Percentiles rank a stretch among this genome's conserved stretches.
These are phyloP conservation scores for Pseudocercospora musae DNA, from an alignment of 2,329 filamentous ascomycete genomes.

Conservation along the genomic window DNA sequence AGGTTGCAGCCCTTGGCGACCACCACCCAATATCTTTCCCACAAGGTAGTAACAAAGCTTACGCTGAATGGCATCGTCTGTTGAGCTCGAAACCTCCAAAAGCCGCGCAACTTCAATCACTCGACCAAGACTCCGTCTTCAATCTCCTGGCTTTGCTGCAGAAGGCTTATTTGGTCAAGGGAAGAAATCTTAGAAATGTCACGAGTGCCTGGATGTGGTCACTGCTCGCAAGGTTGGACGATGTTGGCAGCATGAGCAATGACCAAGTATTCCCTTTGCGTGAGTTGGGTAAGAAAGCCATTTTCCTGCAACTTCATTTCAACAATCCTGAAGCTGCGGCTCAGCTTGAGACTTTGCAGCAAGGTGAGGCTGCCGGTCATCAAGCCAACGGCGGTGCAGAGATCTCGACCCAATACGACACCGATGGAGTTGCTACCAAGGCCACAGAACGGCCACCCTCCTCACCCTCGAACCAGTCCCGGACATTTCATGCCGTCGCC, in stretches of 20 bases:
- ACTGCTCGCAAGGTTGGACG: conserved; percentile 68
- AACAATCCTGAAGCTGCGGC: conserved; percentile 26
- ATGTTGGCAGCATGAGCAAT: conserved; percentile 68
- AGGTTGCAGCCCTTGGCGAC: conserved; percentile 52
- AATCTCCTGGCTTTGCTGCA: conserved; percentile 61
- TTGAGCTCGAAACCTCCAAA: conserved; percentile 44
- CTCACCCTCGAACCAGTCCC: not conserved
- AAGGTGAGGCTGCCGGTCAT: conserved; percentile 1
- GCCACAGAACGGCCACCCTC: conserved; percentile 21
- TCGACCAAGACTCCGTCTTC: conserved; percentile 64
- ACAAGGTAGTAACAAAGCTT: conserved; percentile 51
- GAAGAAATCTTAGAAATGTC: conserved; percentile 58
- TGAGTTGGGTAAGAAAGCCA: conserved; percentile 73
- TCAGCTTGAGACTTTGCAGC: conserved; percentile 25
- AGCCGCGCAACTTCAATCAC: conserved; percentile 49
- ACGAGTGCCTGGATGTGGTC: conserved; percentile 85
- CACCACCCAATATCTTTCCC: conserved; percentile 54
- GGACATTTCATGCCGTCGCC: conserved; percentile 1
- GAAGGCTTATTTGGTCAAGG: conserved; percentile 58
- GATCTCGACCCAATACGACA: conserved; percentile 30
- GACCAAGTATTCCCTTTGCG: conserved; percentile 72
- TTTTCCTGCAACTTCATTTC: conserved; percentile 32
- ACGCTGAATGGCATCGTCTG: conserved; percentile 54
- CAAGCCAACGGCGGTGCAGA: conserved; percentile 20
- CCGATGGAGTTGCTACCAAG: conserved; percentile 36